A percentile compares a stretch with the other conserved stretches of the same genome.
phyloP scores from a whole-genome alignment of 2,329 filamentous ascomycete species.

The Bipolaris sorokiniana region DNA sequence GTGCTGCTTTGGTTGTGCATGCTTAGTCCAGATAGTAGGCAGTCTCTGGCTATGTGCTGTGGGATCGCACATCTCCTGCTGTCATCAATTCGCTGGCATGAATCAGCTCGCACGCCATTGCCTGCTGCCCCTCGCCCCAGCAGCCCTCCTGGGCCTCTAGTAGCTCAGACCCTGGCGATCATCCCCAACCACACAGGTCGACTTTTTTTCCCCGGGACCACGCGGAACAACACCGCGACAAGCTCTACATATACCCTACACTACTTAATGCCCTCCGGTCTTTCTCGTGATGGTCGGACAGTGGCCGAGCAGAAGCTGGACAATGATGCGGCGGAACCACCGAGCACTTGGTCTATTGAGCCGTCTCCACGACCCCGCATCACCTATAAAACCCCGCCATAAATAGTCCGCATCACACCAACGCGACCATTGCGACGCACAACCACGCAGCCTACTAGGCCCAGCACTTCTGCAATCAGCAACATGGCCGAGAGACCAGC shows the following conservation, averaged over 20 bases:
- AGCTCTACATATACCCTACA: background rate
- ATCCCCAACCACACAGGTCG: background rate
- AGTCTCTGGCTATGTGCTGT: background rate
- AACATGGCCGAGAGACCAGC: constrained; percentile 49
- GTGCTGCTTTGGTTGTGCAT: background rate
- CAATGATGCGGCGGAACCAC: constrained; percentile 21
- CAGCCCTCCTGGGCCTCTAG: constrained; percentile 1
- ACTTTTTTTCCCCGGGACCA: background rate
- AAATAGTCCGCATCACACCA: constrained; percentile 1
- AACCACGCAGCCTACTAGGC: background rate
- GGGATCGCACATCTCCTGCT: no score
- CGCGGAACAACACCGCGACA: constrained; percentile 1
- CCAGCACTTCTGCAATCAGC: constrained; percentile 3
- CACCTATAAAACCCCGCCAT: constrained; percentile 30
- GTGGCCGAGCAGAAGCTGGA: constrained; percentile 3
- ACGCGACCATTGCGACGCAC: background rate
- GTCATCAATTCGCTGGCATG: background rate
- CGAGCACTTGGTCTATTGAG: constrained; percentile 24
- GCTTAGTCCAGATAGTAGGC: background rate
- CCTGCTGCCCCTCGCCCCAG: constrained; percentile 2
- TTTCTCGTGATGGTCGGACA: constrained; percentile 8
- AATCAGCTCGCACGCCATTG: constrained; percentile 8
- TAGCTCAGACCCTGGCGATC: constrained; percentile 18
- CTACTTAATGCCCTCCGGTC: background rate
- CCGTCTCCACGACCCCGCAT: constrained; percentile 28